A percentile compares a stretch with the other conserved stretches of the same genome.
Evolutionary conservation across 306 rosid genomes (phyloP).

Genomic region (Sesbania bispinosa): DNA sequence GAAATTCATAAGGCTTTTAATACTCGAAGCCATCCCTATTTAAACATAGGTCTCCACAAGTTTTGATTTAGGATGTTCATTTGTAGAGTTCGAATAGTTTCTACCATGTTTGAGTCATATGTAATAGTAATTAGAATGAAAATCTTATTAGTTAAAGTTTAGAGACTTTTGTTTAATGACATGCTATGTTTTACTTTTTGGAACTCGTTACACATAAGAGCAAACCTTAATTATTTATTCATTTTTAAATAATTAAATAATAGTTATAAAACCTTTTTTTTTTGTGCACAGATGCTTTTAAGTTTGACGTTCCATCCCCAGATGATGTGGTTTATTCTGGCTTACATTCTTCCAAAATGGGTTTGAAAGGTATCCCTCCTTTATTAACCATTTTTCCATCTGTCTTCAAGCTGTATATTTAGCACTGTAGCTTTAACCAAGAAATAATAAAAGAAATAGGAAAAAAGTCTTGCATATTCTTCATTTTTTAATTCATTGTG

Average conservation of each 20-base stretch:
- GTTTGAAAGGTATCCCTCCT: slow-evolving; percentile 59
- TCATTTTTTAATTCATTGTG: slow-evolving; percentile 4
- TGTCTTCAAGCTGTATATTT: slow-evolving; percentile 15
- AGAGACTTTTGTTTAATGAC: slow-evolving; percentile 14
- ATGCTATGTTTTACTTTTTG: slow-evolving; percentile 18
- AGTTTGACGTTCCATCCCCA: slow-evolving; percentile 89
- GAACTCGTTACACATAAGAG: slow-evolving; percentile 18
- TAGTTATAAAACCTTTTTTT: slow-evolving; percentile 25
- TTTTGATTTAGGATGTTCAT: slow-evolving; percentile 43
- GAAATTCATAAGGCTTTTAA: slow-evolving; percentile 61
- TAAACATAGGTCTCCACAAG: slow-evolving; percentile 72
- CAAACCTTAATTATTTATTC: slow-evolving; percentile 28
- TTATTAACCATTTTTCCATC: neutral
- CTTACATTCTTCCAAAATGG: slow-evolving; percentile 65
- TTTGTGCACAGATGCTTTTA: slow-evolving; percentile 70
- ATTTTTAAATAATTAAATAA: neutral
- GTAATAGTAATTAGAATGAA: slow-evolving; percentile 1
- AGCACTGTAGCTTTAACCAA: slow-evolving; percentile 6
- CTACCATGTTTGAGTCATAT: slow-evolving; percentile 29
- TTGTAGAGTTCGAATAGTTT: slow-evolving; percentile 33
- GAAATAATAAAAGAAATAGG: neutral
- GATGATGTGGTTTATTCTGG: slow-evolving; percentile 79
- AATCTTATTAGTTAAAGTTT: neutral
- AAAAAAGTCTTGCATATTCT: slow-evolving; percentile 8
- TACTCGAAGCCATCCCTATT: slow-evolving; percentile 46